Conservation (phyloP, 179 eudicot genomes). For the Sideroxylon spinosum region DNA sequence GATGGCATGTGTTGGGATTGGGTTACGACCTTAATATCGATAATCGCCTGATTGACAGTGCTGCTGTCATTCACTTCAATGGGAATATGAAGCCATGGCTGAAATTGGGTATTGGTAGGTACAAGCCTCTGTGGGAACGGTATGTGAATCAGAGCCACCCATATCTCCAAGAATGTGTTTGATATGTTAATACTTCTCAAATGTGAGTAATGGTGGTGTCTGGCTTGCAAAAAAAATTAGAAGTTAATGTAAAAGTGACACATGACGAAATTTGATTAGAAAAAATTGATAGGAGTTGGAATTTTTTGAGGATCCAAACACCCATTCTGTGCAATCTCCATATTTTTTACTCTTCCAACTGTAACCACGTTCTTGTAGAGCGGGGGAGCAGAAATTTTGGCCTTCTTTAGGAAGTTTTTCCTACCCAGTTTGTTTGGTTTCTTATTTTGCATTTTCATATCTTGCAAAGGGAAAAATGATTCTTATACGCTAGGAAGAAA, state of each 20-base stretch:
- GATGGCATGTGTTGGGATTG: constrained; percentile 83
- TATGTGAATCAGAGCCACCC: constrained; percentile 55
- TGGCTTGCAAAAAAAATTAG: too few species aligned
- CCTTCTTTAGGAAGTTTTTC: neutral
- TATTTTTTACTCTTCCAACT: neutral
- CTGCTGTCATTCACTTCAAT: constrained; percentile 73
- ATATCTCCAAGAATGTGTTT: constrained; percentile 53
- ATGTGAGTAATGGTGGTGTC: neutral
- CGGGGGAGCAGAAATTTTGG: constrained; percentile 26
- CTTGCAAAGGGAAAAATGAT: constrained; percentile 4
- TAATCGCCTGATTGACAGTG: constrained; percentile 65
- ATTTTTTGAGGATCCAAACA: too few species aligned
- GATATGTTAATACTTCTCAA: constrained; percentile 1
- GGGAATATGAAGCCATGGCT: constrained; percentile 82
- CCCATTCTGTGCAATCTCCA: constrained; percentile 1
- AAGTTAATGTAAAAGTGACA: too few species aligned
- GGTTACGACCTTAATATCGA: constrained; percentile 73
- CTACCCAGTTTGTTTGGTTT: neutral
- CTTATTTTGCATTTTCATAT: neutral
- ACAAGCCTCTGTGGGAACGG: constrained; percentile 61
- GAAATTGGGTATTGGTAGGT: constrained; percentile 47
- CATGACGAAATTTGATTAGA: too few species aligned
- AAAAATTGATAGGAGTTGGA: too few species aligned
- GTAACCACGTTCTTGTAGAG: constrained; percentile 17
- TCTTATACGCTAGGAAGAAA: constrained; percentile 11